Conservation (phyloP, 345 rosid genomes). For the Anacardium occidentale region DNA sequence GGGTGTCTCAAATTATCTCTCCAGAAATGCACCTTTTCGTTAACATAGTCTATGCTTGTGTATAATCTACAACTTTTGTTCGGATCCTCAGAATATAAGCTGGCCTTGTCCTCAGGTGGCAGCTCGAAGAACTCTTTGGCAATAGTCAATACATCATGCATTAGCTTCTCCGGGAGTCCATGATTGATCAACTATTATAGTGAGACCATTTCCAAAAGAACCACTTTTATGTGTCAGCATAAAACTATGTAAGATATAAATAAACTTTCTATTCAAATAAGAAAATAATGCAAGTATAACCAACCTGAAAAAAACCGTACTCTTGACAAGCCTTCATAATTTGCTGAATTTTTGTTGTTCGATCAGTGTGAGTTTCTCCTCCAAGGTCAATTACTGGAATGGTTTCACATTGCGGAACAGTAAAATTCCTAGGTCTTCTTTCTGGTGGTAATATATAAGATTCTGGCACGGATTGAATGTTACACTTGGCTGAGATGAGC, state of each 20-base stretch:
- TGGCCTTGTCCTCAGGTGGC: conserved; percentile 28
- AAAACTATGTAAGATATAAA: too few relatives aligned
- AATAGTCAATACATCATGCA: conserved; percentile 26
- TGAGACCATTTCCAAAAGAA: too few relatives aligned
- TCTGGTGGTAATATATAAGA: conserved; percentile 34
- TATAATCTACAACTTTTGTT: conserved; percentile 29
- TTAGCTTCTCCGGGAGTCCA: conserved; percentile 29
- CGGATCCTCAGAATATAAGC: conserved; percentile 26
- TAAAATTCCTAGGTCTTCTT: conserved; percentile 26
- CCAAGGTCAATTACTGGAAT: conserved; percentile 38
- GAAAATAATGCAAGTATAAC: background rate
- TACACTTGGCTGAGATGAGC: conserved; percentile 19
- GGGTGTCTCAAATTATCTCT: conserved; percentile 29
- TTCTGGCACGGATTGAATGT: conserved; percentile 18
- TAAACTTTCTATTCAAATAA: background rate
- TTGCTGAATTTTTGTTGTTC: conserved; percentile 12
- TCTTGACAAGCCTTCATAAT: conserved; percentile 38
- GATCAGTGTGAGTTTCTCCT: conserved; percentile 7
- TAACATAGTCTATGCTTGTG: conserved; percentile 24
- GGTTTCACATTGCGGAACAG: conserved; percentile 17
- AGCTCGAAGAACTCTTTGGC: conserved; percentile 33
- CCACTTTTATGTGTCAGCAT: too few relatives aligned
- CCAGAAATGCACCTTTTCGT: conserved; percentile 33
- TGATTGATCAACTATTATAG: conserved; percentile 34
- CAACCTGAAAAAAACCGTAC: conserved; percentile 41